These are phyloP conservation scores for Pneumocystis oryctolagi DNA, from an alignment of 1,139 yeast genomes.

Conservation along the genomic window DNA sequence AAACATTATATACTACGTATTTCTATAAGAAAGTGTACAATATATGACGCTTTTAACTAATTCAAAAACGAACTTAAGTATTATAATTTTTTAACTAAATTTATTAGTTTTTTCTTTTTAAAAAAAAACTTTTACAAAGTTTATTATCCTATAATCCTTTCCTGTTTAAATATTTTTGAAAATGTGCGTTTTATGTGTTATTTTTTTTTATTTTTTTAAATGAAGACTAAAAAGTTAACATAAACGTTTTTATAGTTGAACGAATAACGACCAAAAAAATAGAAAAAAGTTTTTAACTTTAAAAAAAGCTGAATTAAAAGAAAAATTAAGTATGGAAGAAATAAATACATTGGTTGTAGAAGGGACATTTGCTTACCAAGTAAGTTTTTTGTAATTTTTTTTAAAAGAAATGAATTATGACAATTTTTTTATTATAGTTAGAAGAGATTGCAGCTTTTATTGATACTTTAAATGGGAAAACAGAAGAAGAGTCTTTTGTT, in stretches of 20 bases:
- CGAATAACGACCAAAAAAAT: neutral
- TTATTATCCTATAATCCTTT: neutral
- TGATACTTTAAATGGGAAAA: constrained; percentile 24
- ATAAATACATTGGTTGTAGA: constrained; percentile 16
- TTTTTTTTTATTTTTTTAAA: neutral
- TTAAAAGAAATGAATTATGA: neutral
- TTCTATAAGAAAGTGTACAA: neutral
- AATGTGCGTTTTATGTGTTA: neutral
- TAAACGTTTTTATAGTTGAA: neutral
- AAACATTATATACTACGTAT: neutral
- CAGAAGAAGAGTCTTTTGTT: constrained; percentile 16
- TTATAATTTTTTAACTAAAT: neutral
- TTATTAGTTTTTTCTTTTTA: neutral
- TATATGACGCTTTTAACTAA: neutral
- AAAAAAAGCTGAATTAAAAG: neutral
- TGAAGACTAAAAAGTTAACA: neutral
- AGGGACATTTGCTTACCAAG: constrained; percentile 26
- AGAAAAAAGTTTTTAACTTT: neutral
- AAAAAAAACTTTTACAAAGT: neutral
- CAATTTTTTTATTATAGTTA: constrained; percentile 4
- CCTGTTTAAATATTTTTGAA: no score
- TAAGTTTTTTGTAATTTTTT: constrained; percentile 16
- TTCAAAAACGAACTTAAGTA: neutral
- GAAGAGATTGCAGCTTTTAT: constrained; percentile 27
- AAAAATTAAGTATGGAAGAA: neutral